Percentiles rank a stretch among this genome's conserved stretches.
phyloP scores from a whole-genome alignment of 2,329 filamentous ascomycete genomes.

The Colletotrichum noveboracense region DNA sequence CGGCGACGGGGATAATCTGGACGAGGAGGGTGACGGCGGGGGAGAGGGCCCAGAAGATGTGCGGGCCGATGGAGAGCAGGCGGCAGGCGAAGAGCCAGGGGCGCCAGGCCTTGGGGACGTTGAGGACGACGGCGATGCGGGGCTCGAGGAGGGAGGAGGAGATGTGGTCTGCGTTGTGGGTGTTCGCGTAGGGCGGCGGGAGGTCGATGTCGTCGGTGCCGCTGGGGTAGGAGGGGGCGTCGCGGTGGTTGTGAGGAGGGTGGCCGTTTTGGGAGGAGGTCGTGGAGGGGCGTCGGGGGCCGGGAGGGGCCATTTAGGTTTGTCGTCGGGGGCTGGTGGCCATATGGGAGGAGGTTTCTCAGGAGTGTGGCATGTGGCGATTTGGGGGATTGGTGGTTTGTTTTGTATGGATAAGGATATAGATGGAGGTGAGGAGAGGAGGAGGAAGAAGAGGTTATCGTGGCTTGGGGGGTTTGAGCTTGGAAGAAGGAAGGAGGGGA shows the following conservation, averaged over 20 bases:
- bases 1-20: slow-evolving; percentile 55
- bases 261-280: background rate
- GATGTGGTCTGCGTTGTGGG: slow-evolving; percentile 10
- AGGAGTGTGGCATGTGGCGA: background rate
- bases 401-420: background rate
- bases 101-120: slow-evolving; percentile 76
- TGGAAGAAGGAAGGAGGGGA: background rate
- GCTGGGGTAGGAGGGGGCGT: background rate
- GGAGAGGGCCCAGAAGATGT: slow-evolving; percentile 74
- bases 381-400: background rate
- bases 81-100: slow-evolving; percentile 75
- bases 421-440: background rate
- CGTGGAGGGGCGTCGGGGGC: slow-evolving; percentile 3
- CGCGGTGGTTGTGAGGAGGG: background rate
- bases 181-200: background rate
- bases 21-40: slow-evolving; percentile 72
- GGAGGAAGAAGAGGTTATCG: background rate
- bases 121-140: slow-evolving; percentile 78
- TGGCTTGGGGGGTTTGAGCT: background rate
- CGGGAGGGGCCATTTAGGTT: background rate
- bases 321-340: slow-evolving; percentile 2
- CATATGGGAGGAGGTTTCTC: slow-evolving; percentile 1
- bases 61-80: slow-evolving; percentile 73
- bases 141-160: slow-evolving; percentile 66
- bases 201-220: background rate